Percentiles rank a stretch among this genome's conserved stretches.
Conservation (phyloP, 306 rosid species). For the Vigna hirtella region DNA sequence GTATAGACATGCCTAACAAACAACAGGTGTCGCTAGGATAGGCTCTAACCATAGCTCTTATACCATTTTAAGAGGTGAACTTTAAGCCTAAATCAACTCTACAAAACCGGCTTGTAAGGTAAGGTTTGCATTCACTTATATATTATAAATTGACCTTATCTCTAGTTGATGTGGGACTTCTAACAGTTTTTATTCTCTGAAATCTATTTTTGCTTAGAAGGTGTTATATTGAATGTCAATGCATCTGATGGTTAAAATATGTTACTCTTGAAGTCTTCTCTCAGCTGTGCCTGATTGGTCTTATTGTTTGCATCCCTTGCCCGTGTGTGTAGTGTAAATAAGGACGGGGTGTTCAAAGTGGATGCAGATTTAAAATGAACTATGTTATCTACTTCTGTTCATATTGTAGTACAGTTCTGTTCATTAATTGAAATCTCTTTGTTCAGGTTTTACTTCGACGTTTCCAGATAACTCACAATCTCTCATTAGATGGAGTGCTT, state of each 20-base stretch:
- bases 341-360: background rate
- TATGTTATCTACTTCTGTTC: conserved; percentile 2
- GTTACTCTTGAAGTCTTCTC: background rate
- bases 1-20: too few species aligned
- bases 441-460: conserved; percentile 79
- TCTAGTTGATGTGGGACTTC: too few species aligned
- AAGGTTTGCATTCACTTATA: too few species aligned
- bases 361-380: conserved; percentile 21
- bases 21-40: too few species aligned
- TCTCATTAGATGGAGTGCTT: conserved; percentile 95
- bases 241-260: background rate
- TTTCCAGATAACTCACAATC: conserved; percentile 89
- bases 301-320: background rate
- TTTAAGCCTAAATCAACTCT: too few species aligned
- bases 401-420: background rate
- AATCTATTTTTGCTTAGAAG: background rate
- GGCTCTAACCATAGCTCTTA: too few species aligned
- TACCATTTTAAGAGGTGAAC: too few species aligned
- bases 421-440: conserved; percentile 43
- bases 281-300: background rate
- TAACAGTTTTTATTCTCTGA: background rate
- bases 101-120: too few species aligned
- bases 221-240: background rate
- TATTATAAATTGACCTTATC: too few species aligned
- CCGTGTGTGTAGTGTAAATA: background rate